Conservation (phyloP, 1,139 yeast species). For the Meyerozyma athensensis region DNA sequence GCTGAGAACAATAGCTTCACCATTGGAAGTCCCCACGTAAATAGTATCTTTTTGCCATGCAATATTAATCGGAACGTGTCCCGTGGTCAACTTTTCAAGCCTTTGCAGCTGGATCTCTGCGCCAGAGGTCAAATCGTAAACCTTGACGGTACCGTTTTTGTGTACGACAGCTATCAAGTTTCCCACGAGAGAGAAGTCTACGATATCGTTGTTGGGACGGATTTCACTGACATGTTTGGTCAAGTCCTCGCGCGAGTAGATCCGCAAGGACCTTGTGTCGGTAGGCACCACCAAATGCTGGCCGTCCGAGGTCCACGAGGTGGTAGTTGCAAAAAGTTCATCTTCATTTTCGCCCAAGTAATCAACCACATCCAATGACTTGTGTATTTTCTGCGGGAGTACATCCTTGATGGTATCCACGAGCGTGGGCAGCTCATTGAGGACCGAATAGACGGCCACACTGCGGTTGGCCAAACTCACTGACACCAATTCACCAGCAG, state of each 20-base stretch:
- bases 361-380: conserved; percentile 35
- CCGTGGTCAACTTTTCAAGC: conserved; percentile 14
- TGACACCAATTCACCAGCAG: conserved; percentile 49
- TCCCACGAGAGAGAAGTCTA: conserved; percentile 58
- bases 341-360: conserved; percentile 34
- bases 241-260: conserved; percentile 35
- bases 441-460: conserved; percentile 59
- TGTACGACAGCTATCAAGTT: conserved; percentile 53
- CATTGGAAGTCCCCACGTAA: conserved; percentile 52
- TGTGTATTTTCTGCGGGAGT: conserved; percentile 30
- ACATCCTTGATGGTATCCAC: conserved; percentile 39
- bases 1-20: conserved; percentile 40
- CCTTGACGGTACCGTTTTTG: conserved; percentile 40
- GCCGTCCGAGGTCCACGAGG: conserved; percentile 47
- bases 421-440: conserved; percentile 34
- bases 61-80: conserved; percentile 16
- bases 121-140: conserved; percentile 44
- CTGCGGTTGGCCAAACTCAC: conserved; percentile 66
- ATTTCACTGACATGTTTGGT: conserved; percentile 7
- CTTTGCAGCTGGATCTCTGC: conserved; percentile 18
- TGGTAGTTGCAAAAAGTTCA: conserved; percentile 31
- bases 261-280: conserved; percentile 29
- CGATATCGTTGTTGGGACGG: conserved; percentile 20
- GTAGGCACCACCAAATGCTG: conserved; percentile 57
- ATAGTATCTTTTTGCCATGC: conserved; percentile 23